Percentiles rank a stretch among this genome's conserved stretches.
These are phyloP conservation scores for Cucurbita moschata DNA, from an alignment of 306 rosid genomes.

Conservation along the genomic window DNA sequence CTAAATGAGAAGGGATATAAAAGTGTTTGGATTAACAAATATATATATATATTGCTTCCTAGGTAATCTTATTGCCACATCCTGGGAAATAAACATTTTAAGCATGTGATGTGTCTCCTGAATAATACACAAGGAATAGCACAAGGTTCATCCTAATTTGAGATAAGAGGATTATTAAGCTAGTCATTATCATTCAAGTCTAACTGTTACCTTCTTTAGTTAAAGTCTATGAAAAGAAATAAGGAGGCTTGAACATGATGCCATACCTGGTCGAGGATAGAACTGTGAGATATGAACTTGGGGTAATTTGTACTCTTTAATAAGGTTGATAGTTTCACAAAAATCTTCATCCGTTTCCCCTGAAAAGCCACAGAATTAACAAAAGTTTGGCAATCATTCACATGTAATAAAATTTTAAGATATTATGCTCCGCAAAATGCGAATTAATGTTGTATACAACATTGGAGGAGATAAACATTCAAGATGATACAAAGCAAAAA, in stretches of 20 bases:
- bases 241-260: neutral
- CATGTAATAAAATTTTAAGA: neutral
- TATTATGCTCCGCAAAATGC: neutral
- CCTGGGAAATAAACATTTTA: neutral
- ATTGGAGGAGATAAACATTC: neutral
- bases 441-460: neutral
- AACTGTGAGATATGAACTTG: constrained; percentile 98
- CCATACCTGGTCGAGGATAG: constrained; percentile 90
- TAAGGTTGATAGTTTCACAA: constrained; percentile 56
- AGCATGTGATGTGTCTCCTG: neutral
- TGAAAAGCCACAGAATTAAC: constrained; percentile 28
- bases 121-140: neutral
- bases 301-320: constrained; percentile 58
- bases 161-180: neutral
- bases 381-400: neutral
- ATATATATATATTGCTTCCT: neutral
- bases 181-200: neutral
- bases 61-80: neutral
- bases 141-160: neutral
- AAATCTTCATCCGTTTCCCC: constrained; percentile 96
- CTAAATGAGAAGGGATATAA: neutral
- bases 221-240: neutral
- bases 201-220: neutral
- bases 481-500: neutral
- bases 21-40: neutral